Conservation (phyloP, 129 eudicot genomes). For the Dittrichia graveolens region DNA sequence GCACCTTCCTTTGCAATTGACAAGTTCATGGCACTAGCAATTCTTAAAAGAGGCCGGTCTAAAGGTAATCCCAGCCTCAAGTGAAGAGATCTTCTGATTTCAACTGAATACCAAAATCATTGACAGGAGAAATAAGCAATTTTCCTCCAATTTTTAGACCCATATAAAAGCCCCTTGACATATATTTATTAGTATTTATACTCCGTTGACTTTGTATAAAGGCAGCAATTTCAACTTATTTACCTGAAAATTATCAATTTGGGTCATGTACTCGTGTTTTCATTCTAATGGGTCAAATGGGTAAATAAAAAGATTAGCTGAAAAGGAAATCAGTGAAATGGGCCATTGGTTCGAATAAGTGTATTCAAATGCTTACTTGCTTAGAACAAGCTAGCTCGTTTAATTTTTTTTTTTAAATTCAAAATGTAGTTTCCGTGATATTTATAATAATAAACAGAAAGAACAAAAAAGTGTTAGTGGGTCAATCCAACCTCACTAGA, state of each 20-base stretch:
- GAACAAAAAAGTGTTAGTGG: conserved; percentile 1
- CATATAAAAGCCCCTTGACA: conserved; percentile 13
- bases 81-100: conserved; percentile 81
- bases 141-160: not conserved
- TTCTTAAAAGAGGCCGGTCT: conserved; percentile 87
- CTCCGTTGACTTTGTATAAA: not conserved
- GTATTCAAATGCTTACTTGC: conserved; percentile 5
- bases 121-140: not conserved
- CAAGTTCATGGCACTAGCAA: conserved; percentile 69
- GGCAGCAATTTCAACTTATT: not conserved
- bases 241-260: not conserved
- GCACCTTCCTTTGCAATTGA: conserved; percentile 45
- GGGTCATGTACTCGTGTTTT: not conserved
- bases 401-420: too few relatives aligned
- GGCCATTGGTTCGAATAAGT: not conserved
- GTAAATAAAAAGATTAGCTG: not conserved
- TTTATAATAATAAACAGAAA: not conserved
- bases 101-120: conserved; percentile 55
- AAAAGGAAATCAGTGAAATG: too few relatives aligned
- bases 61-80: conserved; percentile 84
- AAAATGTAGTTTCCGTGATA: not conserved
- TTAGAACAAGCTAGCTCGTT: not conserved
- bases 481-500: not conserved
- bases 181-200: conserved; percentile 8
- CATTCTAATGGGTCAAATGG: conserved; percentile 1